Base-by-base conservation (phyloP, 139 green algal genomes). In the Spirogloea muscicola region DNA sequence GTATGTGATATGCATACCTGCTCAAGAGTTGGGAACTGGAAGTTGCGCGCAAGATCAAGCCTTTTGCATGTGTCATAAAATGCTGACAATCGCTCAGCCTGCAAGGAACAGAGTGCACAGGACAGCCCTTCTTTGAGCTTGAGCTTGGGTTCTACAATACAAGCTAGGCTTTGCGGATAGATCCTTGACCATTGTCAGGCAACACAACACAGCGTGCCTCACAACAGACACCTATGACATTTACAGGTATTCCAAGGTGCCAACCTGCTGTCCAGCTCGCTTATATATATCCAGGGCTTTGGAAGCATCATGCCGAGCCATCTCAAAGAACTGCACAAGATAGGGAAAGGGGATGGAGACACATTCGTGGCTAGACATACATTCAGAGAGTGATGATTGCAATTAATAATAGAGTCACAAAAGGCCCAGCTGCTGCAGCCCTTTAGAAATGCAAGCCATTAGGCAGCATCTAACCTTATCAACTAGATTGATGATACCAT, bases 401-500 rank as follows among this genome's bases (percentile, higher is more conserved):
- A 13, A 52, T 52, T 52, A 13, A n/a, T n/a, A n/a, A n/a, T n/a
- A n/a, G n/a, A n/a, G n/a, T n/a, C n/a, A n/a, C n/a, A n/a, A n/a
- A n/a, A n/a, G n/a, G n/a, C n/a, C n/a, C n/a, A n/a, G n/a, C n/a
- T n/a, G n/a, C n/a, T n/a, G n/a, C n/a, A n/a, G n/a, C n/a, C n/a
- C n/a, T n/a, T n/a, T n/a, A n/a, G n/a, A n/a, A n/a, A n/a, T n/a
- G n/a, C n/a, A n/a, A n/a, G n/a, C 44, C 16, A 52, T 27, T 13
- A 16, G 16, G 44, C 55, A 16, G 59, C 5, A 16, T 10, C 36
- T 10, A 31, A 81, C 73, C 61, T 82, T 82, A 77, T 96, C 92
- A 0, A 92, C 89, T 63, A 97, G 84, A 76, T 97, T 97, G 74
- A 97, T 94, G 21, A 97, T 72, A 9, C 92, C 92, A 78, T 97